phyloP scores from a whole-genome alignment of 2,329 filamentous ascomycete genomes.

The Alternaria burnsii region DNA sequence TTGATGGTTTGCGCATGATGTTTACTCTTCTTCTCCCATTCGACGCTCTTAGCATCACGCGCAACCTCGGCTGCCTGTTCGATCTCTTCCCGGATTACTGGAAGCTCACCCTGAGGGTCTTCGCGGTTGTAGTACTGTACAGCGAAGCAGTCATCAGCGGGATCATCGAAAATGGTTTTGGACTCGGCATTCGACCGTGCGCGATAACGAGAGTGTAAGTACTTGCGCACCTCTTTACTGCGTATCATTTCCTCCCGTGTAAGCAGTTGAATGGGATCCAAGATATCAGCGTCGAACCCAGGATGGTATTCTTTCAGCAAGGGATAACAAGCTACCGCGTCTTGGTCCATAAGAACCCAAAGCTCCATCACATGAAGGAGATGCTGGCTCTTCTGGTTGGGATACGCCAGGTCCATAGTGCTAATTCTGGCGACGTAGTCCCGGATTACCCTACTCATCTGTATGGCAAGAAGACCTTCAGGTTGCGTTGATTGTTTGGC shows the following conservation, averaged over 20 bases:
- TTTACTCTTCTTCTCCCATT: constrained; percentile 48
- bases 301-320: constrained; percentile 63
- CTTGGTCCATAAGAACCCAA: constrained; percentile 66
- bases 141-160: constrained; percentile 56
- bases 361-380: constrained; percentile 65
- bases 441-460: constrained; percentile 51
- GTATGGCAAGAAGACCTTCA: constrained; percentile 32
- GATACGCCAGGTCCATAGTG: constrained; percentile 50
- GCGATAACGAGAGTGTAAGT: constrained; percentile 55
- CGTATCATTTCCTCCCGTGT: constrained; percentile 59
- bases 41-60: constrained; percentile 49
- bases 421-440: constrained; percentile 17
- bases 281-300: constrained; percentile 57
- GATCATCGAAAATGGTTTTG: constrained; percentile 60
- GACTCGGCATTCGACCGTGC: constrained; percentile 14
- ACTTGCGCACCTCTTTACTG: constrained; percentile 59
- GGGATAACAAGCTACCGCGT: constrained; percentile 54
- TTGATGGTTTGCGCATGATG: constrained; percentile 10
- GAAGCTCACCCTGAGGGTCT: constrained; percentile 30
- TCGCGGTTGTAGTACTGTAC: constrained; percentile 55
- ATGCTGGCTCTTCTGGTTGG: constrained; percentile 59
- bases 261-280: constrained; percentile 66
- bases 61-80: constrained; percentile 38
- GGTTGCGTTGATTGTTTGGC: constrained; percentile 35
- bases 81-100: constrained; percentile 47